phyloP scores from a whole-genome alignment of 352 stramenopile genomes.

The Aphanomyces euteiches region DNA sequence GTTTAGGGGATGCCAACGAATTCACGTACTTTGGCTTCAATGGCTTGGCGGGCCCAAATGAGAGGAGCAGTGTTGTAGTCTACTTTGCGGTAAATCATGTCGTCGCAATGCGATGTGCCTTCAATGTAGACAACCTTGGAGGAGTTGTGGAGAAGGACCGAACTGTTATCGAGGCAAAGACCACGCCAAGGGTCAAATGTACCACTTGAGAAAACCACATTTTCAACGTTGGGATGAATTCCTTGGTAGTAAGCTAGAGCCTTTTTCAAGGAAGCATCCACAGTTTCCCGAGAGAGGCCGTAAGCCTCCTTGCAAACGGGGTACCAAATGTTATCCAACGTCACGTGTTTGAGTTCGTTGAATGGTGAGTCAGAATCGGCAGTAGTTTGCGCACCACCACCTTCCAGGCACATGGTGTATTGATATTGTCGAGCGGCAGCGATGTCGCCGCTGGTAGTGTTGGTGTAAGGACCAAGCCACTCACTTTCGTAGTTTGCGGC shows the following conservation, averaged over 20 bases:
- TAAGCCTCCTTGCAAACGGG: constrained; percentile 65
- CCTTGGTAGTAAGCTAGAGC: constrained; percentile 67
- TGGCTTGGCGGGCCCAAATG: constrained; percentile 20
- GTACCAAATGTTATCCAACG: constrained; percentile 74
- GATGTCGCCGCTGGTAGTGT: constrained; percentile 62
- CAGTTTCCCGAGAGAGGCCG: constrained; percentile 41
- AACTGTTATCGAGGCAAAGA: constrained; percentile 23
- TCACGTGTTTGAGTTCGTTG: constrained; percentile 77
- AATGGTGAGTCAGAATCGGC: constrained; percentile 20
- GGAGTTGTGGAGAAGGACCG: background rate
- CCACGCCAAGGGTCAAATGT: constrained; percentile 70
- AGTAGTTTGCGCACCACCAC: constrained; percentile 82
- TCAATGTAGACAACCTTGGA: constrained; percentile 22
- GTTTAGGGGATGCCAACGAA: too few species aligned
- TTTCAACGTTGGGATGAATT: constrained; percentile 56
- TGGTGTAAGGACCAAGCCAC: constrained; percentile 72
- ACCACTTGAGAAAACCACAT: constrained; percentile 79
- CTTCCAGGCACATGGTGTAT: constrained; percentile 67
- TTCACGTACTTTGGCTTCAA: background rate
- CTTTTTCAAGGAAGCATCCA: constrained; percentile 48
- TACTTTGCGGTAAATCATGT: background rate
- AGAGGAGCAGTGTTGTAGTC: background rate
- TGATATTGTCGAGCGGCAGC: constrained; percentile 36
- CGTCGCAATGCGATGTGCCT: constrained; percentile 16
- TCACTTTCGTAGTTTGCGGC: constrained; percentile 68